Evolutionary conservation across 306 rosid genomes (phyloP).

Genomic region (Betula pendula): DNA sequence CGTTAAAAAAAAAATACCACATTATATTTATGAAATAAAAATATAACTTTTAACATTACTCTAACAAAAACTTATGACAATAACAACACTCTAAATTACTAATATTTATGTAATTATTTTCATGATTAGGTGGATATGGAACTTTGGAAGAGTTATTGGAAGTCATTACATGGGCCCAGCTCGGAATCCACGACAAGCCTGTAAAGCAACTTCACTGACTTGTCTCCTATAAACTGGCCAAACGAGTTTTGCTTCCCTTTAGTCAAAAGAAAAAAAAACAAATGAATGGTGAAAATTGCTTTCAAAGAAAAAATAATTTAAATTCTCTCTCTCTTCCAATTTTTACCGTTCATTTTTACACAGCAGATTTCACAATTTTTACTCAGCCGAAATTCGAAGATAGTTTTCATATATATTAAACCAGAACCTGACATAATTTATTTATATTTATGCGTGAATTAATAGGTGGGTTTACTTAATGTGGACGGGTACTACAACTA

Average conservation of each 20-base stretch:
- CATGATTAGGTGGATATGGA: conserved; percentile 34
- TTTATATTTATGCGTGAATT: not conserved
- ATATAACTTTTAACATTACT: too few relatives aligned
- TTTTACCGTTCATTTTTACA: not conserved
- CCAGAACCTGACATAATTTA: not conserved
- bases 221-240: too few relatives aligned
- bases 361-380: too few relatives aligned
- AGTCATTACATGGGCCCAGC: conserved; percentile 41
- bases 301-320: too few relatives aligned
- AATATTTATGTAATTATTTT: not conserved
- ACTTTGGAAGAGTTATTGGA: conserved; percentile 40
- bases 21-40: too few relatives aligned
- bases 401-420: not conserved
- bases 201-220: conserved; percentile 3
- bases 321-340: not conserved
- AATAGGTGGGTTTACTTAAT: conserved; percentile 36
- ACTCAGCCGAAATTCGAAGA: not conserved
- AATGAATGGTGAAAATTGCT: too few relatives aligned
- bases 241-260: too few relatives aligned
- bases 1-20: too few relatives aligned
- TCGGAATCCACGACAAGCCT: conserved; percentile 39
- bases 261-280: too few relatives aligned
- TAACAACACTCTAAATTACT: too few relatives aligned
- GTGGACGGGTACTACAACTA: conserved; percentile 35
- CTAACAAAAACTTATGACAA: too few relatives aligned